Evolutionary conservation across 2,329 filamentous ascomycete species (phyloP).

Genomic region (Teratosphaeria nubilosa): DNA sequence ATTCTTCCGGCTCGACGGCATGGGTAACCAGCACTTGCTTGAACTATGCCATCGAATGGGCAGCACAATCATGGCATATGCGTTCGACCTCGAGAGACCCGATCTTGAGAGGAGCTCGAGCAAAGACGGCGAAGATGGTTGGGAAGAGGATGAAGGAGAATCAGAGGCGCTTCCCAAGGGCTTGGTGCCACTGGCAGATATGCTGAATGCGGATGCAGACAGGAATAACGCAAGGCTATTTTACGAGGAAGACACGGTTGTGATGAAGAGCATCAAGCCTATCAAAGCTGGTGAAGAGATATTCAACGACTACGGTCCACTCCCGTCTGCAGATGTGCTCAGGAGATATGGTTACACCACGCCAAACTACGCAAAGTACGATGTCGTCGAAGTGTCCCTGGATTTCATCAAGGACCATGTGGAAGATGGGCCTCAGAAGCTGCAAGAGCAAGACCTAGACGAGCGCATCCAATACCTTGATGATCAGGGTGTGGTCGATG

Average conservation of each 20-base stretch:
- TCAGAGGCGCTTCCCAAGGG: slow-evolving; percentile 49
- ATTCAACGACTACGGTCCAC: slow-evolving; percentile 79
- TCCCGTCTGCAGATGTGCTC: slow-evolving; percentile 72
- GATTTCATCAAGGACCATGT: slow-evolving; percentile 43
- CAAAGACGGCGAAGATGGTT: slow-evolving; percentile 44
- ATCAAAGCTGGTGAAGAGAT: slow-evolving; percentile 67
- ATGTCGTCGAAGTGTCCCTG: slow-evolving; percentile 71
- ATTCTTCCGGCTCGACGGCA: slow-evolving; percentile 30
- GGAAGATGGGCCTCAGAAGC: slow-evolving; percentile 14
- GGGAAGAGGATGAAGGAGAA: slow-evolving; percentile 32
- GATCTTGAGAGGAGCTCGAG: slow-evolving; percentile 22
- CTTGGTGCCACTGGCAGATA: slow-evolving; percentile 85
- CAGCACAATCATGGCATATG: slow-evolving; percentile 84
- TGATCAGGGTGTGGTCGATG: slow-evolving; percentile 56
- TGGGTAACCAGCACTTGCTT: slow-evolving; percentile 39
- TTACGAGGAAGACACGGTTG: slow-evolving; percentile 50
- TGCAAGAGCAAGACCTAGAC: slow-evolving; percentile 3
- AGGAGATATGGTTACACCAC: slow-evolving; percentile 85
- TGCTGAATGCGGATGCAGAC: slow-evolving; percentile 79
- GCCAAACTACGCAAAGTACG: slow-evolving; percentile 62
- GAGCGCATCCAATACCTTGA: slow-evolving; percentile 46
- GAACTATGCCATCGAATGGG: slow-evolving; percentile 67
- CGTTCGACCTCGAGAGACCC: slow-evolving; percentile 63
- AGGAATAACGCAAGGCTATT: slow-evolving; percentile 63
- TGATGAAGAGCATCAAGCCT: slow-evolving; percentile 59